phyloP scores from a whole-genome alignment of 1,284 basidiomycete species.

The Exobasidium rhododendri region DNA sequence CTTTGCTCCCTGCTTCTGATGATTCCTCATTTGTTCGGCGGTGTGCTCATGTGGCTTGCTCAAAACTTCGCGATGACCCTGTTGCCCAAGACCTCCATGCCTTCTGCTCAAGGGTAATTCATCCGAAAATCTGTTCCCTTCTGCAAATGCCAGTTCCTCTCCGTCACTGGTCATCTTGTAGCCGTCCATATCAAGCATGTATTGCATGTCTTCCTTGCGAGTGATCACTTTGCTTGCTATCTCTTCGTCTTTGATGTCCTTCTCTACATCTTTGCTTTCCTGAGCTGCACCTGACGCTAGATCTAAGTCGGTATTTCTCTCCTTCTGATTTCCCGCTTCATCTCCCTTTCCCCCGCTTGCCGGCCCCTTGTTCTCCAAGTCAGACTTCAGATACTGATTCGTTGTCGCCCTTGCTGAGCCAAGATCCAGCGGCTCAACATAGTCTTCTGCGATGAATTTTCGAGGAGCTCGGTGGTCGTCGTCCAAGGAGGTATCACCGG shows the following conservation, averaged over 20 bases:
- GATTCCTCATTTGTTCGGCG: not conserved
- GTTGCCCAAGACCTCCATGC: constrained; percentile 45
- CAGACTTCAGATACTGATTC: not conserved
- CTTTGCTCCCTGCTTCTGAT: not conserved
- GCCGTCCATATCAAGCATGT: constrained; percentile 53
- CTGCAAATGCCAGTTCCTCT: constrained; percentile 37
- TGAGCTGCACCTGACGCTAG: constrained; percentile 5
- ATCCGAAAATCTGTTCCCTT: constrained; percentile 47
- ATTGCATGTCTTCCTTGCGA: constrained; percentile 22
- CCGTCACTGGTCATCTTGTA: constrained; percentile 53
- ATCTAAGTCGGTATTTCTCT: no score
- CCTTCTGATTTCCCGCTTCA: no score
- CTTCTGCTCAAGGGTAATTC: constrained; percentile 44
- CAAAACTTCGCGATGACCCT: constrained; percentile 19
- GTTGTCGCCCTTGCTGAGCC: not conserved
- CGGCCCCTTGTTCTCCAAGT: not conserved
- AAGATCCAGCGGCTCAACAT: constrained; percentile 8
- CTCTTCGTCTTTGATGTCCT: constrained; percentile 16
- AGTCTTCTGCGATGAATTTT: constrained; percentile 11
- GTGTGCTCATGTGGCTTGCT: not conserved
- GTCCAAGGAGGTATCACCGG: not conserved
- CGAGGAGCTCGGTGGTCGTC: constrained; percentile 2
- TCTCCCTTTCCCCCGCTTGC: not conserved
- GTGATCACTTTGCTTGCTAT: not conserved
- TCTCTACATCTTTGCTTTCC: not conserved